Evolutionary conservation across 768 basidiomycete species (phyloP), one percentile per base, ranked within the genome.

Genomic region (Scleroderma citrinum): DNA sequence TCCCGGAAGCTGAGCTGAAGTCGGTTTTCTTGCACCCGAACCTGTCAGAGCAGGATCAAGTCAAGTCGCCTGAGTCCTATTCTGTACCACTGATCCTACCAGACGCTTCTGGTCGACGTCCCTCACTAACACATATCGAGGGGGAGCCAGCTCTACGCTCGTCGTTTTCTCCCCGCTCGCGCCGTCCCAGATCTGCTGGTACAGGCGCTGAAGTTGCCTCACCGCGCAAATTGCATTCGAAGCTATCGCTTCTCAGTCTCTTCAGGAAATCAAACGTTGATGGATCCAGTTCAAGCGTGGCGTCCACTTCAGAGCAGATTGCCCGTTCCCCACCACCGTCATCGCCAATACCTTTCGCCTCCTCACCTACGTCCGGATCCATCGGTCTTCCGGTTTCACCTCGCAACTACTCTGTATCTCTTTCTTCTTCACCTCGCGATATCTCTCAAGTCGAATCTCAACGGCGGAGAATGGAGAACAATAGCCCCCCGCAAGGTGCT

Each of bases 111-210:
- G 60, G 59, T n/a, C 78, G 83, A 26, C 76, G 83, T 26, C 85
- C 87, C n/a, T 87, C 85, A 21, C 70, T 88, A 14, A 84, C 85
- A 5, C 78, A 83, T 21, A 71, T 82, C 48, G 56, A 62, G 17
- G 58, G 59, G 60, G 59, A 69, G 46, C 56, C 68, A 44, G 63
- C 67, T 20, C 65, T 48, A 61, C 71, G 16, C 57, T 70, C 30
- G 62, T 52, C 58, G 43, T 62, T 61, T 44, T 23, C 59, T 19
- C 39, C 48, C 53, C 71, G 73, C 43, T 68, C 64, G 35, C 75
- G 72, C 35, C 73, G 87, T 47, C 87, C 89, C 16, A 75, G 82
- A 51, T 89, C 87, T 34, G 85, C 86, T 32, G 85, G 87, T 5
- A 83, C 74, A 26, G 84, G 75, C 47, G 77, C 81, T 47, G 83